These are phyloP conservation scores for Parietaria judaica DNA, from an alignment of 306 rosid genomes.

Conservation along the genomic window DNA sequence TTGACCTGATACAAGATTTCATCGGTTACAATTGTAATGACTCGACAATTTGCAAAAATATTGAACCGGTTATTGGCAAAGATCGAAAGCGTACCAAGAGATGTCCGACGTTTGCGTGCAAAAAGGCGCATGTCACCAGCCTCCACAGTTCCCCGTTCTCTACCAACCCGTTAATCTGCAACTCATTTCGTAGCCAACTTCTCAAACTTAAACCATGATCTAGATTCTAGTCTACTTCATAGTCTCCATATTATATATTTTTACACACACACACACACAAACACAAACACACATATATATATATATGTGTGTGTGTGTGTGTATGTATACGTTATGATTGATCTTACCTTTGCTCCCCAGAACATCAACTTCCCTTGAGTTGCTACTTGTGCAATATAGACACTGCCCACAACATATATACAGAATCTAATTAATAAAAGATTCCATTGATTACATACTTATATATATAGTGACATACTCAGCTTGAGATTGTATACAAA, in stretches of 20 bases:
- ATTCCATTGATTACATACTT: background rate
- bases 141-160: conserved; percentile 88
- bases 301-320: background rate
- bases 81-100: conserved; percentile 48
- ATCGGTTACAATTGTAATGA: too few relatives aligned
- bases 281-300: background rate
- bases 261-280: too few relatives aligned
- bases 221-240: too few relatives aligned
- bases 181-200: background rate
- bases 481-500: background rate
- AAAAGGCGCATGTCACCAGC: conserved; percentile 68
- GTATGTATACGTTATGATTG: conserved; percentile 2
- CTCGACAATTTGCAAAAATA: too few relatives aligned
- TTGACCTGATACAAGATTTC: conserved; percentile 42
- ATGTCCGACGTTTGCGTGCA: conserved; percentile 85
- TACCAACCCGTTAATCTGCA: conserved; percentile 62
- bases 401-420: conserved; percentile 26
- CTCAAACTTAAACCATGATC: background rate
- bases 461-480: too few relatives aligned
- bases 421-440: conserved; percentile 13
- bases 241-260: too few relatives aligned
- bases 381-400: conserved; percentile 62
- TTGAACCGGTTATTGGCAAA: background rate
- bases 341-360: conserved; percentile 91
- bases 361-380: conserved; percentile 58